A percentile compares a stretch with the other conserved stretches of the same genome.
Conservation (phyloP, 75 land plant species). For the Picea sitchensis region DNA sequence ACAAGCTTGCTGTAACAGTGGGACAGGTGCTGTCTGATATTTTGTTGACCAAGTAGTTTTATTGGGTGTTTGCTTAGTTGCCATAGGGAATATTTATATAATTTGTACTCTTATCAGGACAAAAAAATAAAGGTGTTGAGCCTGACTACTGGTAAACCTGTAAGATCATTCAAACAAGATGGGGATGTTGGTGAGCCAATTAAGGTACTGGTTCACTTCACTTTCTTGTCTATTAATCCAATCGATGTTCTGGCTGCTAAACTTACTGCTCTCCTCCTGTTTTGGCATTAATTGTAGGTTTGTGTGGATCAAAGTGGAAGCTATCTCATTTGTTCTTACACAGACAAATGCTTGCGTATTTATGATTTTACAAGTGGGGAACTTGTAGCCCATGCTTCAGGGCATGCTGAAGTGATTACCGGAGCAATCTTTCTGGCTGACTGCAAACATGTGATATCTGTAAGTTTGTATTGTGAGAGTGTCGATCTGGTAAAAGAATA, state of each 20-base stretch:
- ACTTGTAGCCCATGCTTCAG: constrained; percentile 53
- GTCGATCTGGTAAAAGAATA: no score
- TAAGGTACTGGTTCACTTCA: constrained; percentile 35
- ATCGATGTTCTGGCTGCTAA: neutral
- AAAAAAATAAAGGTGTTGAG: constrained; percentile 57
- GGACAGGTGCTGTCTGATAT: constrained; percentile 49
- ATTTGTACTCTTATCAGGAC: constrained; percentile 39
- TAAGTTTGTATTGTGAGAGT: constrained; percentile 16
- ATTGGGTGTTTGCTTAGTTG: neutral
- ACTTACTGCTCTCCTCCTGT: neutral
- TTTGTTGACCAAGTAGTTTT: neutral
- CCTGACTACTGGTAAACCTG: constrained; percentile 54
- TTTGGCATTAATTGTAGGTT: constrained; percentile 34
- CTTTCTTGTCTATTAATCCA: neutral
- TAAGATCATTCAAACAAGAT: constrained; percentile 50
- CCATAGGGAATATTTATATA: neutral
- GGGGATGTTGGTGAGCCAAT: constrained; percentile 65
- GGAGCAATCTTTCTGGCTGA: constrained; percentile 67
- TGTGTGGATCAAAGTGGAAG: constrained; percentile 71
- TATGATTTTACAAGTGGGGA: constrained; percentile 69
- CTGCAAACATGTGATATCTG: constrained; percentile 61
- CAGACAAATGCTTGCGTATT: constrained; percentile 57
- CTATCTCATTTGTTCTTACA: constrained; percentile 63
- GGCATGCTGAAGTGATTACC: constrained; percentile 75
- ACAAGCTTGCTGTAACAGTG: constrained; percentile 54